Evolutionary conservation across 2,329 filamentous ascomycete genomes (phyloP), one percentile per base, ranked within the genome.

Genomic region (Akanthomyces uredinophilus): DNA sequence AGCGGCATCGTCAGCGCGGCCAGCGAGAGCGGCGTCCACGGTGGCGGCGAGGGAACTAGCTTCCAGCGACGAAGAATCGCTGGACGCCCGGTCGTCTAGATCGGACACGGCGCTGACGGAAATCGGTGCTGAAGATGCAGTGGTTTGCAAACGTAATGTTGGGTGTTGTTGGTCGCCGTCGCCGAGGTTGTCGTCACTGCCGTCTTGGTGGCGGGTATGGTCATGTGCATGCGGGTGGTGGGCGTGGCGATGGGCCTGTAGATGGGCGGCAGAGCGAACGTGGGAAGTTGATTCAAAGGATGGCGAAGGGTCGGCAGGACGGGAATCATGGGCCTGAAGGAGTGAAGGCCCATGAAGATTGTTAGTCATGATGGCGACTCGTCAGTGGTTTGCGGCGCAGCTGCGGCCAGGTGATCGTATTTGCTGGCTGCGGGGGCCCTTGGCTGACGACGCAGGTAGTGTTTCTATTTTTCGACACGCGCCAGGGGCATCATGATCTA

Each of bases 311-410:
- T 41, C 20, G 52, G 52, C 46, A 50, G 47, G 22, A 61, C 61
- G 20, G 64, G 68, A 64, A 59, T 69, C 66, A 50, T 66, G 68
- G 70, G 71, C 68, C 72, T 75, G 73, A 73, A 71, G 67, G 73
- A 74, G 72, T 73, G 72, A 75, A 75, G 74, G 67, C 72, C 70
- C 66, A 67, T 64, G 71, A 65, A 67, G 68, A 68, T 66, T 70
- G 66, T 70, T 72, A 70, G 73, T 73, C 74, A 75, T 75, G 66
- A 64, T 66, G 61, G 64, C 57, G 64, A 66, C 63, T 44, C 56
- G 67, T 68, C 66, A 66, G 69, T 68, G 67, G 64, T n/a, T n/a
- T n/a, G 63, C 54, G 49, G 53, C 44, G 60, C 60, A 41, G 61
- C 39, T 37, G 32, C 46, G 51, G 52, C 32, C 56, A 50, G 62